Conservation (phyloP, 192 early-diverging fungal genomes). For the Gonapodya prolifera region DNA sequence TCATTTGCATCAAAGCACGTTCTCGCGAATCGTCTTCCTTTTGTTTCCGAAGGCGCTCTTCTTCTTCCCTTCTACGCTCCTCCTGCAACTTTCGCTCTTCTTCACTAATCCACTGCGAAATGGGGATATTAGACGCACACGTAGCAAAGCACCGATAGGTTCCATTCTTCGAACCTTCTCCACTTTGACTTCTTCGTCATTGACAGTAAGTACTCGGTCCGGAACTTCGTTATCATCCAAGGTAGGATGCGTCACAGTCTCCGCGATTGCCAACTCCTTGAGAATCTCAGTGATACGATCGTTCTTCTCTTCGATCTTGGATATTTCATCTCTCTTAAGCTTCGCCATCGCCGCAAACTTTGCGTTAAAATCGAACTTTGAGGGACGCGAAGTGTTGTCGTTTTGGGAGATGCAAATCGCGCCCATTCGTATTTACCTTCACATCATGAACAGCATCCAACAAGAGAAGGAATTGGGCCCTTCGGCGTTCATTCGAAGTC, state of each 20-base stretch:
- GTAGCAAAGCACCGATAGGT: neutral
- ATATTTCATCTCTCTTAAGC: constrained; percentile 35
- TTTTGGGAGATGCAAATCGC: neutral
- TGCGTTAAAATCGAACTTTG: constrained; percentile 28
- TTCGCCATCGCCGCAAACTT: constrained; percentile 30
- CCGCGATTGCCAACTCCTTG: constrained; percentile 25
- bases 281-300: constrained; percentile 35
- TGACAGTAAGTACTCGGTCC: constrained; percentile 32
- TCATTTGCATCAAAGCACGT: constrained; percentile 42
- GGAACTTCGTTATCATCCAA: constrained; percentile 47
- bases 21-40: constrained; percentile 38
- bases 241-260: constrained; percentile 27
- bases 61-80: constrained; percentile 24
- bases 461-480: constrained; percentile 32
- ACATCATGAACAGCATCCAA: constrained; percentile 26
- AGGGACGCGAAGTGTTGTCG: neutral
- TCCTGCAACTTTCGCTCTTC: constrained; percentile 31
- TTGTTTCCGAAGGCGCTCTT: constrained; percentile 24
- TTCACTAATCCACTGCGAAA: constrained; percentile 28
- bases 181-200: constrained; percentile 37
- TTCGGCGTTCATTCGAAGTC: constrained; percentile 33
- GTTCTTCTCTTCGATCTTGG: constrained; percentile 45
- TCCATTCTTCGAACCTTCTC: constrained; percentile 33
- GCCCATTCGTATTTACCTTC: constrained; percentile 17
- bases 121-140: neutral